These are phyloP conservation scores for Phialocephala subalpina DNA, from an alignment of 2,329 filamentous ascomycete species.

Conservation along the genomic window DNA sequence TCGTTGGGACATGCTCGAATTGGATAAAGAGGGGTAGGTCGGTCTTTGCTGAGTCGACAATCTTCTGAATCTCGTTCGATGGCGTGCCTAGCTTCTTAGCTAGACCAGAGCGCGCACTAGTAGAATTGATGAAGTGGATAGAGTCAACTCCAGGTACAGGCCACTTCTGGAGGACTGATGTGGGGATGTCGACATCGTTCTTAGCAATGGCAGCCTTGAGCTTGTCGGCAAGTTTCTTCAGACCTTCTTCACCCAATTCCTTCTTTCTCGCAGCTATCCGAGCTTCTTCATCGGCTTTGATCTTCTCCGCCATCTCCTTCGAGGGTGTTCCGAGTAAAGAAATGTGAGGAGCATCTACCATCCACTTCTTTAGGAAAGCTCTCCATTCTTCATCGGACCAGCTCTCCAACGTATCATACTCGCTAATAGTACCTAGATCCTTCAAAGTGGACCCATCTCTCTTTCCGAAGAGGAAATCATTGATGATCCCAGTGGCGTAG, in stretches of 20 bases:
- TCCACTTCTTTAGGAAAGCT: constrained; percentile 81
- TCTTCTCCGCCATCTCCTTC: constrained; percentile 76
- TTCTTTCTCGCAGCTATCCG: constrained; percentile 82
- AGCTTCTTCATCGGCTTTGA: constrained; percentile 82
- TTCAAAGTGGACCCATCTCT: constrained; percentile 81
- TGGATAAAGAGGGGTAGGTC: constrained; percentile 88
- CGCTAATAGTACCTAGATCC: constrained; percentile 61
- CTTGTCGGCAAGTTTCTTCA: constrained; percentile 76
- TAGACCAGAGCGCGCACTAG: constrained; percentile 81
- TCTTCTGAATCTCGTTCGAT: constrained; percentile 74
- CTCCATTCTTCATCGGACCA: constrained; percentile 91
- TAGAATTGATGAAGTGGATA: constrained; percentile 93
- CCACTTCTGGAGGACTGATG: constrained; percentile 81
- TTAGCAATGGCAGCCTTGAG: constrained; percentile 85
- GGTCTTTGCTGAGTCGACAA: constrained; percentile 73
- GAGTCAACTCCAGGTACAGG: constrained; percentile 85
- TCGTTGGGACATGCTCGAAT: constrained; percentile 92
- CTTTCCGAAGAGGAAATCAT: constrained; percentile 89
- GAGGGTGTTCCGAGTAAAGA: constrained; percentile 91
- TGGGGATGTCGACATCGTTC: constrained; percentile 88
- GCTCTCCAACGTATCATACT: constrained; percentile 73
- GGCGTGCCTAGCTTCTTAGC: constrained; percentile 75
- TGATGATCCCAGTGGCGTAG: constrained; percentile 86
- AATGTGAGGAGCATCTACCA: constrained; percentile 84
- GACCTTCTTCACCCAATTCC: constrained; percentile 80